Evolutionary conservation across 345 rosid species (phyloP).

Genomic region (Rhizophora mangle): DNA sequence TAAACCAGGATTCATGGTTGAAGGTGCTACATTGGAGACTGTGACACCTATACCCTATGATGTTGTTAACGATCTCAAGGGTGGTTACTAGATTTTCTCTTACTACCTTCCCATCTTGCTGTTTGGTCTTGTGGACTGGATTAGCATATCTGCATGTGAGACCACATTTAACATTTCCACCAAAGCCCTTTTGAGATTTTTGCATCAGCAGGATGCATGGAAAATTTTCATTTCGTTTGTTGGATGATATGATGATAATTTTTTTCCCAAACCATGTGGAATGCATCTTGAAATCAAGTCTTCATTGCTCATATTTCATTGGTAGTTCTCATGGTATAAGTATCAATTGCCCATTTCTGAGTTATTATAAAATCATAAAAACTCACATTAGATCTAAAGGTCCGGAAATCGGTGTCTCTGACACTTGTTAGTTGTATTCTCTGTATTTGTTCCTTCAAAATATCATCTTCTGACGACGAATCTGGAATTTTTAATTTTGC

Average conservation of each 20-base stretch:
- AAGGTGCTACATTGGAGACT: slow-evolving; percentile 64
- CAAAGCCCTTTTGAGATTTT: slow-evolving; percentile 7
- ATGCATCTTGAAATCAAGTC: too few relatives aligned
- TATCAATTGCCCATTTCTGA: too few relatives aligned
- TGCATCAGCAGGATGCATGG: slow-evolving; percentile 7
- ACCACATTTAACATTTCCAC: slow-evolving; percentile 10
- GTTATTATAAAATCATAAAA: too few relatives aligned
- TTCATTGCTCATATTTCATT: too few relatives aligned
- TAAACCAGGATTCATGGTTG: slow-evolving; percentile 62
- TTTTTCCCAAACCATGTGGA: too few relatives aligned
- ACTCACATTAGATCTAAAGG: too few relatives aligned
- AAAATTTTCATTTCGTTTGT: slow-evolving; percentile 6
- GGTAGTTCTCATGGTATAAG: too few relatives aligned
- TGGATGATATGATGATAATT: slow-evolving; percentile 4
- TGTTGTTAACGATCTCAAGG: slow-evolving; percentile 65
- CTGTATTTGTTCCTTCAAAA: too few relatives aligned
- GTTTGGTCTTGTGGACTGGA: slow-evolving; percentile 10
- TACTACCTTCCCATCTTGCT: not conserved
- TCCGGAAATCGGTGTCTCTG: too few relatives aligned
- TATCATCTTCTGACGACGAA: too few relatives aligned
- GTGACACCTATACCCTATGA: slow-evolving; percentile 71
- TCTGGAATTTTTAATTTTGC: too few relatives aligned
- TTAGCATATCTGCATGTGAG: slow-evolving; percentile 8
- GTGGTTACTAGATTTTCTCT: slow-evolving; percentile 42
- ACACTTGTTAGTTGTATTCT: too few relatives aligned